Evolutionary conservation across 768 basidiomycete genomes (phyloP), one percentile per base, ranked within the genome.

Genomic region (Tubosaeta brunneosetosa): DNA sequence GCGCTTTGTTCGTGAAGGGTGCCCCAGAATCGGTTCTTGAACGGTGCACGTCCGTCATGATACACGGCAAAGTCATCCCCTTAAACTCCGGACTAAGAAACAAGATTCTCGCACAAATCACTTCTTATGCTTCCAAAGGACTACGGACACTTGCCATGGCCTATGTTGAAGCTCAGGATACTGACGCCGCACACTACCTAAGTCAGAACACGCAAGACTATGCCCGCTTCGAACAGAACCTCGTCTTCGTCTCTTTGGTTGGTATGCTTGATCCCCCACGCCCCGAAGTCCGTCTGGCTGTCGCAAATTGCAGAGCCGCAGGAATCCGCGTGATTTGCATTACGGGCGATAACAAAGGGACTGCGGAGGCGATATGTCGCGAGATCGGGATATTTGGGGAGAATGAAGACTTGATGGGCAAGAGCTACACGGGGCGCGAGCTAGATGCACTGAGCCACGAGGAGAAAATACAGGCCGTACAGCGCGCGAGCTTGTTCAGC

Each of bases 221-320:
- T 66, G 73, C 85, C 38, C 84, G 85, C 32, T 99, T 99, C 65
- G 95, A 99, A 71, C 85, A 84, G 65, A 78, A 93, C 61, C 79
- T 99, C 52, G 90, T 88, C 5, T 98, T 99, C 68, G 94, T 95
- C 52, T 94, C 93, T 13, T 76, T 99, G 44, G 92, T 95, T 53
- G 95, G 91, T 51, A 99, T 99, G 97, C 81, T 95, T 40, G 95
- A 99, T 65, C 95, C 95, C 19, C 95, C 95, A 6, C 88, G 95
- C 27, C 94, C 95, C 4, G 95, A 97, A 72, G 97, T 94, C 37
- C 79, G 80, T 31, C 77, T 69, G 33, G 94, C 97, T 11, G 83
- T 99, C 27, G 88, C 86, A 32, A 92, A 91, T 67, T 97, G 94
- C 74, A 84, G 76, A 60, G 86, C 89, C 14, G 95, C 94, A 8